These are phyloP conservation scores for Chrysanthemum seticuspe DNA, from an alignment of 129 eudicot genomes.

Conservation along the genomic window DNA sequence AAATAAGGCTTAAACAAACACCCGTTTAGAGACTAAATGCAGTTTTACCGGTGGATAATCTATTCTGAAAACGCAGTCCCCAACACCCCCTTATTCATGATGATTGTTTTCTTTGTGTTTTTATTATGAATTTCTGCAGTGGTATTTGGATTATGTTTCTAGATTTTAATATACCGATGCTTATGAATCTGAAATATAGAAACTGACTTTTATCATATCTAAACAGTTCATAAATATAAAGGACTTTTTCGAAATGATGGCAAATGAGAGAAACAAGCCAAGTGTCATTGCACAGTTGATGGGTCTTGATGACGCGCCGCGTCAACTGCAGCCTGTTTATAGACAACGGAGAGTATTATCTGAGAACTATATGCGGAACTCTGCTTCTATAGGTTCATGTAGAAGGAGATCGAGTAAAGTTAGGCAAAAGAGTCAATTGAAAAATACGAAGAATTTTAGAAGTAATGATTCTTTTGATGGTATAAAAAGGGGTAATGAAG, in stretches of 20 bases:
- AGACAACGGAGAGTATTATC: constrained; percentile 49
- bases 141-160: constrained; percentile 9
- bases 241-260: constrained; percentile 38
- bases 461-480: constrained; percentile 14
- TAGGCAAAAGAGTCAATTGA: not conserved
- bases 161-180: not conserved
- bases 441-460: constrained; percentile 3
- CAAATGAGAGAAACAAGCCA: constrained; percentile 29
- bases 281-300: constrained; percentile 75
- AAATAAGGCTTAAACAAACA: too few species aligned
- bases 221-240: not conserved
- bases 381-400: constrained; percentile 43
- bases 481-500: not conserved
- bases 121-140: not conserved
- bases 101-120: constrained; percentile 21
- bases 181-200: not conserved
- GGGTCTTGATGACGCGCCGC: constrained; percentile 51
- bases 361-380: constrained; percentile 50
- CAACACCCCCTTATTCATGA: constrained; percentile 1
- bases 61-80: too few species aligned
- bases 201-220: not conserved
- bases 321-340: constrained; percentile 24
- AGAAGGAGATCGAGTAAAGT: constrained; percentile 31
- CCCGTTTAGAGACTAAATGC: too few species aligned
- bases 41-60: too few species aligned